Evolutionary conservation across 345 rosid species (phyloP).

Genomic region (Populus deltoides): DNA sequence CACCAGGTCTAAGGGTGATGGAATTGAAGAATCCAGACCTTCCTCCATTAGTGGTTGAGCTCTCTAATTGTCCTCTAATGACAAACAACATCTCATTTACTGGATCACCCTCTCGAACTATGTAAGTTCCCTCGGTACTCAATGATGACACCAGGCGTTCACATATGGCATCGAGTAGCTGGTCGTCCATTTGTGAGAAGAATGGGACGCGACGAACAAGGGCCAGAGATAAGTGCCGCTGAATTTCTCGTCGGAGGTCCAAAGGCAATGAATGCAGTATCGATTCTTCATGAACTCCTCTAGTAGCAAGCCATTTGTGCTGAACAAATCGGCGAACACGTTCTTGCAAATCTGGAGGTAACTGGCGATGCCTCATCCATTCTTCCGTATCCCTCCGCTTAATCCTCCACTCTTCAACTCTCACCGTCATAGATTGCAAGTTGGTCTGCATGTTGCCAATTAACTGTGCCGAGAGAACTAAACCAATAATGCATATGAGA

Average conservation of each 20-base stretch:
- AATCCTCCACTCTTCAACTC: constrained; percentile 87
- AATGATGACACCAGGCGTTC: constrained; percentile 74
- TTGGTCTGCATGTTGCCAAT: constrained; percentile 87
- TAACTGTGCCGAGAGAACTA: constrained; percentile 78
- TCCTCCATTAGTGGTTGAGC: constrained; percentile 86
- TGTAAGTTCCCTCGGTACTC: constrained; percentile 59
- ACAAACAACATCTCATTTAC: constrained; percentile 86
- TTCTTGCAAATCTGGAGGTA: constrained; percentile 70
- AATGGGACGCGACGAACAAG: constrained; percentile 92
- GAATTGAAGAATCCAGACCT: constrained; percentile 76
- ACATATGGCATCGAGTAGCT: constrained; percentile 79
- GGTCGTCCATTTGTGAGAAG: constrained; percentile 84
- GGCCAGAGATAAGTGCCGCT: constrained; percentile 76
- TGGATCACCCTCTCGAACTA: constrained; percentile 80
- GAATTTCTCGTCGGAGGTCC: constrained; percentile 75
- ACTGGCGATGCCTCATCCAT: constrained; percentile 93
- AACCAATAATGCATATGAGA: constrained; percentile 61
- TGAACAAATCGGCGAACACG: constrained; percentile 80
- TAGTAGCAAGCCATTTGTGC: constrained; percentile 75
- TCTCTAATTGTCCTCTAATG: constrained; percentile 81
- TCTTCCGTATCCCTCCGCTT: constrained; percentile 85
- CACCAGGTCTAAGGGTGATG: constrained; percentile 65
- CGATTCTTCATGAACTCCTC: constrained; percentile 82
- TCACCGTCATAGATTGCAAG: constrained; percentile 78
- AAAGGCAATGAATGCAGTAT: constrained; percentile 64